Conservation (phyloP, 371 early-diverging fungal genomes). For the Dichotomocladium elegans region DNA sequence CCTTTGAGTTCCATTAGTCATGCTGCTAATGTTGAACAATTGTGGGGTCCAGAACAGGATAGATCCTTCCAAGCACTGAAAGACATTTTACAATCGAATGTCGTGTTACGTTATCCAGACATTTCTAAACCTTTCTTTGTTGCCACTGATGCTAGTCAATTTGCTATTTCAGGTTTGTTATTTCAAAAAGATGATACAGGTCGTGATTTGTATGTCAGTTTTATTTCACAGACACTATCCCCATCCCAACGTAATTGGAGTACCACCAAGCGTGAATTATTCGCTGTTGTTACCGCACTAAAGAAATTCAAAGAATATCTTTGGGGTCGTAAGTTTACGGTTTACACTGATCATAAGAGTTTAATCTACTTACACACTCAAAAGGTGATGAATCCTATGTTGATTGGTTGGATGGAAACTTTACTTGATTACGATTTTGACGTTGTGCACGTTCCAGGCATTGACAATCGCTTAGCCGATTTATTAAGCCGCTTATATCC, state of each 20-base stretch:
- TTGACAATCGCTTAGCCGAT: background rate
- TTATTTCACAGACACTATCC: slow-evolving; percentile 2
- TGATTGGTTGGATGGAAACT: slow-evolving; percentile 14
- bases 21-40: background rate
- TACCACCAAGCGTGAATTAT: slow-evolving; percentile 6
- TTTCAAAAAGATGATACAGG: background rate
- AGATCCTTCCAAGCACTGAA: slow-evolving; percentile 9
- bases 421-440: slow-evolving; percentile 1
- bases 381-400: slow-evolving; percentile 13
- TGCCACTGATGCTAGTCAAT: slow-evolving; percentile 39
- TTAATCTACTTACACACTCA: slow-evolving; percentile 14
- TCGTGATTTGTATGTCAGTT: slow-evolving; percentile 9
- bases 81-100: background rate
- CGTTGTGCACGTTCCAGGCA: background rate
- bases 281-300: slow-evolving; percentile 11
- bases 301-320: slow-evolving; percentile 23
- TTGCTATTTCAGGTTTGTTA: slow-evolving; percentile 27
- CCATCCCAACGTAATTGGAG: slow-evolving; percentile 3
- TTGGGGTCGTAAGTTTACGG: slow-evolving; percentile 17
- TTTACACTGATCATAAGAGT: slow-evolving; percentile 20
- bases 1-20: slow-evolving; percentile 18
- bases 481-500: background rate
- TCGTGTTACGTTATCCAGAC: slow-evolving; percentile 11
- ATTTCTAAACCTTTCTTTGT: slow-evolving; percentile 20
- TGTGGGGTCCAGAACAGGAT: slow-evolving; percentile 8